Base-by-base conservation (phyloP, 78 protist genomes). In the Dictyostelium firmibasis region DNA sequence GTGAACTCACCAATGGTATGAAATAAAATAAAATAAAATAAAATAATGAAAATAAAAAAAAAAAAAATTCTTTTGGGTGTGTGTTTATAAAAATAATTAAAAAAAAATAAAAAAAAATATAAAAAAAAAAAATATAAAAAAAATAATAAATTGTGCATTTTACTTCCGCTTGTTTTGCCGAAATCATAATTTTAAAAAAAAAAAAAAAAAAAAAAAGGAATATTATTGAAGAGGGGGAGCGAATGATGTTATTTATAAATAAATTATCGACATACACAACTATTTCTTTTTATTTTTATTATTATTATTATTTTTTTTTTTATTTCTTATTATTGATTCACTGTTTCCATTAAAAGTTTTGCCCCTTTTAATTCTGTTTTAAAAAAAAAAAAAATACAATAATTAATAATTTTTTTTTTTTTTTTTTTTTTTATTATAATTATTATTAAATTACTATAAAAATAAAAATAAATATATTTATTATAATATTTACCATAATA, bases 341-440 rank as follows among this genome's bases (percentile, higher is more conserved):
- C 41, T 76, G 43, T 29, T 70, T 89, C 94, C 87, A 89, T 89
- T 43, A 89, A 67, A 16, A 35, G 50, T 36, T 89, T 78, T 23
- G 84, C 79, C 5, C 72, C 81, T 89, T 89, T 89, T 62, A 89
- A 81, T 89, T 89, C 94, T 89, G 27, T 13, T 38, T 60, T 57
- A 20, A 20, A 20, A 57, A 9, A 57, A 57, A 57, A 57, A 16
- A 2, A 50, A 50, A 14, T 4, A 20, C 7, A 57, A 57, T 57
- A 57, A 57, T 57, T 57, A 57, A 27, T 57, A 57, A 20, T 57
- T 57, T 13, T 20, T 20, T 57, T 13, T 57, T 57, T 57, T 1
- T 16, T 50, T 50, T 50, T 0, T 1, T 50, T 8, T 44, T 44
- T 44, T 4, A 0, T 44, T 44, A 44, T 50, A 16, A 16, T 50